phyloP scores from a whole-genome alignment of 1,284 basidiomycete genomes.

The Singerocomus inundabilis region DNA sequence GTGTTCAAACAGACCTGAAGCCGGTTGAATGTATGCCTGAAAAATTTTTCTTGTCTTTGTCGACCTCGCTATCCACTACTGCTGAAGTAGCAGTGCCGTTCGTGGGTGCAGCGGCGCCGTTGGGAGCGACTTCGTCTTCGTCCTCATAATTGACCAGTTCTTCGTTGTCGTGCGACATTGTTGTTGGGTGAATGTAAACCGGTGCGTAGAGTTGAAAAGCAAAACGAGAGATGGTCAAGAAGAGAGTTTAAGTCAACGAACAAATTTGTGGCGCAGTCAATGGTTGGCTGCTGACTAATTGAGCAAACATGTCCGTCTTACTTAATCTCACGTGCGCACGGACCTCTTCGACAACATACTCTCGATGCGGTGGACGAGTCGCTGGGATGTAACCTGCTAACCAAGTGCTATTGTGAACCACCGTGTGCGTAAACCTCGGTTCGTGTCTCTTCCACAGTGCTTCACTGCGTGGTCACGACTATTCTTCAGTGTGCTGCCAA shows the following conservation, averaged over 20 bases:
- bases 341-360: constrained; percentile 16
- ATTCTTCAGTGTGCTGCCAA: constrained; percentile 3
- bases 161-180: constrained; percentile 78
- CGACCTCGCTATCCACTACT: constrained; percentile 60
- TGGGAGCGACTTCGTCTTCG: constrained; percentile 82
- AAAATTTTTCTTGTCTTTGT: constrained; percentile 95
- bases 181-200: constrained; percentile 9
- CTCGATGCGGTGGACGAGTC: neutral
- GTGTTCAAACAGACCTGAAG: constrained; percentile 64
- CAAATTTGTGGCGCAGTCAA: constrained; percentile 29
- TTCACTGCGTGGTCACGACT: constrained; percentile 16
- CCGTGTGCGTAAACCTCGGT: constrained; percentile 1
- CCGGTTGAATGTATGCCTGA: constrained; percentile 97
- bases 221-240: constrained; percentile 15
- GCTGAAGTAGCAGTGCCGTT: constrained; percentile 53
- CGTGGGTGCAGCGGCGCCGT: constrained; percentile 48
- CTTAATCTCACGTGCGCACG: constrained; percentile 29
- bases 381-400: constrained; percentile 8
- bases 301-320: constrained; percentile 5
- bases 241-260: constrained; percentile 20
- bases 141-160: constrained; percentile 94
- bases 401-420: constrained; percentile 4
- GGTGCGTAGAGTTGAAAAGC: constrained; percentile 14
- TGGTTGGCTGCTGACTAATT: constrained; percentile 31
- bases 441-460: neutral